Conservation (phyloP, 2,329 filamentous ascomycete genomes). For the Neospermospora avenae region DNA sequence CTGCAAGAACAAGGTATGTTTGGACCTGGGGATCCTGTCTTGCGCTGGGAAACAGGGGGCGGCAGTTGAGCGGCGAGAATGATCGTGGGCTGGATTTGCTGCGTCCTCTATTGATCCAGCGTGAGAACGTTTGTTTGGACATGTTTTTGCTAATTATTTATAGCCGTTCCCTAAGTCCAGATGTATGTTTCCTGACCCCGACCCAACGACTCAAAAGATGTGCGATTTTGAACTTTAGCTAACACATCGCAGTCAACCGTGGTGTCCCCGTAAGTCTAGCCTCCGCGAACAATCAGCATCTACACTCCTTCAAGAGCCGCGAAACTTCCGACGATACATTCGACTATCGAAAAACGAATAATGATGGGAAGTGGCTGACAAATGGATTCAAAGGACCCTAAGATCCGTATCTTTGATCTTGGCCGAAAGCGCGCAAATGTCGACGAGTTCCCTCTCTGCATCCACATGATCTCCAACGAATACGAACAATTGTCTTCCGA, state of each 20-base stretch:
- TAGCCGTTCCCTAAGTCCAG: conserved; percentile 91
- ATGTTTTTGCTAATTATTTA: conserved; percentile 8
- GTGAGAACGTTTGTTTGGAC: neutral
- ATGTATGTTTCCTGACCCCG: neutral
- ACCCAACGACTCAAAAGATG: too few species aligned
- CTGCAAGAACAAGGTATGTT: conserved; percentile 99
- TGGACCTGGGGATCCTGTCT: conserved; percentile 1
- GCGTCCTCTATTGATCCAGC: neutral
- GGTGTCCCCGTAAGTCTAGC: conserved; percentile 63
- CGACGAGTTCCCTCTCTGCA: conserved; percentile 98
- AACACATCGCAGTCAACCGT: conserved; percentile 68
- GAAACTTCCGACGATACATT: neutral
- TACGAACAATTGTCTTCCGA: conserved; percentile 99
- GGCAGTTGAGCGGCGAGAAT: neutral
- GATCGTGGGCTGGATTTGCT: neutral
- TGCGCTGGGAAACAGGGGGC: conserved; percentile 2
- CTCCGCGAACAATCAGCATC: neutral
- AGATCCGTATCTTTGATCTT: conserved; percentile 96
- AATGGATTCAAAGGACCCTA: conserved; percentile 44
- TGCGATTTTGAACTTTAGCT: too few species aligned
- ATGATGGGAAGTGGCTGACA: neutral
- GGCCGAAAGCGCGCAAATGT: conserved; percentile 98
- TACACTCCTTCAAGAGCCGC: neutral
- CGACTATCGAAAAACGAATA: neutral
- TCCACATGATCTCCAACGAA: conserved; percentile 99